Evolutionary conservation across 192 early-diverging fungal species (phyloP), one percentile per base, ranked within the genome.

Genomic region (Phycomyces blakesleeanus): DNA sequence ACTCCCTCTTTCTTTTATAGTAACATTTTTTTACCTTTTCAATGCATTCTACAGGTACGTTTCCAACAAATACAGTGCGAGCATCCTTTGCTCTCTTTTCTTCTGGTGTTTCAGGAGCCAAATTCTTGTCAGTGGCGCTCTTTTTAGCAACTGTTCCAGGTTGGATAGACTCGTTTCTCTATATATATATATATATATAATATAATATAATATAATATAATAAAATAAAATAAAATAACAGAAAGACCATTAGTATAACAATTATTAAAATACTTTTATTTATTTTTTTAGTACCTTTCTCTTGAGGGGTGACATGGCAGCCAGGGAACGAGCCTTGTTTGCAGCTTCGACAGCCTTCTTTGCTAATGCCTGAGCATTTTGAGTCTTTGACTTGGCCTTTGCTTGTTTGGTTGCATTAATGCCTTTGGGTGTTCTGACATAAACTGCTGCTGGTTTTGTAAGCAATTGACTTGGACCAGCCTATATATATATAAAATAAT

Each of bases 51-150:
- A 91, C 81, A 18, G 88, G 75, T 50, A 98, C 73, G 68, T 98
- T 98, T 26, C 96, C 96, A n/a, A 98, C 82, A 79, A 97, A 98
- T 16, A 89, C 67, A n/a, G 96, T 96, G 47, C 94, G 83, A 50
- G 74, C 76, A 26, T 85, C 77, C 60, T 84, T 67, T 52, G 83
- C 82, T 42, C 78, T 74, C 44, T 78, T 73, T 51, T 73, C 73
- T 29, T 76, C 70, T 18, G 58, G 55, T 55, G 71, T 69, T 11
- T 59, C 29, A 3, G 6, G 22, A 21, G 26, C 38, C 44, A 57
- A 44, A 34, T 41, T 59, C 12, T 70, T 57, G 26, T 71, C 67
- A 11, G 75, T 61, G 10, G 63, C 58, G 7, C 50, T 71, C 25
- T 78, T 61, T 25, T 61, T 51, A 12, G 22, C 37, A 59, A 59